A percentile compares a stretch with the other conserved stretches of the same genome.
phyloP scores from a whole-genome alignment of 2,329 filamentous ascomycete species.

The Moelleriella libera region DNA sequence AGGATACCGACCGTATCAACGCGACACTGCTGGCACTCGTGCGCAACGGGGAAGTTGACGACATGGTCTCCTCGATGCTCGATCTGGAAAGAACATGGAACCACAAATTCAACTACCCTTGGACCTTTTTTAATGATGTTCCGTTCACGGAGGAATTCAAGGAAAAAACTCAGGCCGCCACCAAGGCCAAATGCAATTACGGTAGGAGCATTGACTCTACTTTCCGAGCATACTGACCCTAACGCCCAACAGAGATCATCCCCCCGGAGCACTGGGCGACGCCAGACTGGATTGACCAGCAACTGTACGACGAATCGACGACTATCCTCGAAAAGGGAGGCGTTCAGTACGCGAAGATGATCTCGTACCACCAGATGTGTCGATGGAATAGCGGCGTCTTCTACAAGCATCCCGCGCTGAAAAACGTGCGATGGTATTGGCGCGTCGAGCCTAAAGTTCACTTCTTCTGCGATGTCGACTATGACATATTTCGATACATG shows the following conservation, averaged over 20 bases:
- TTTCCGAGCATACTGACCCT: background rate
- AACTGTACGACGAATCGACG: conserved; percentile 74
- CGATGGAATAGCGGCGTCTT: conserved; percentile 98
- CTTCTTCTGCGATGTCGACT: conserved; percentile 98
- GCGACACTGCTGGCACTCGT: conserved; percentile 87
- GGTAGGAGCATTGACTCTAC: conserved; percentile 32
- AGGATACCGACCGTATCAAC: conserved; percentile 72
- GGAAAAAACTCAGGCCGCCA: conserved; percentile 60
- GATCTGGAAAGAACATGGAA: conserved; percentile 96
- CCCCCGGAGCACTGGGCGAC: conserved; percentile 92
- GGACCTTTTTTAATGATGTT: conserved; percentile 97
- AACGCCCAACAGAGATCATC: conserved; percentile 50
- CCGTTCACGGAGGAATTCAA: conserved; percentile 94
- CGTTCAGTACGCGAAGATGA: conserved; percentile 79
- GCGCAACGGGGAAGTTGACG: conserved; percentile 75
- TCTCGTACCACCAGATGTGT: conserved; percentile 98
- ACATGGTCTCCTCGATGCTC: conserved; percentile 75
- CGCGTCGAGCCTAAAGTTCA: conserved; percentile 96
- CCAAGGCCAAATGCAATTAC: conserved; percentile 78
- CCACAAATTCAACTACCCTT: conserved; percentile 97
- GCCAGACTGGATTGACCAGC: conserved; percentile 81
- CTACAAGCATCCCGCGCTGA: conserved; percentile 85
- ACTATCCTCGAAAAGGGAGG: conserved; percentile 69
- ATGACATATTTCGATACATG: conserved; percentile 98
- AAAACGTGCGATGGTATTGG: conserved; percentile 86